Evolutionary conservation across 2,329 filamentous ascomycete species (phyloP).

Genomic region (Penicillium glabrum): DNA sequence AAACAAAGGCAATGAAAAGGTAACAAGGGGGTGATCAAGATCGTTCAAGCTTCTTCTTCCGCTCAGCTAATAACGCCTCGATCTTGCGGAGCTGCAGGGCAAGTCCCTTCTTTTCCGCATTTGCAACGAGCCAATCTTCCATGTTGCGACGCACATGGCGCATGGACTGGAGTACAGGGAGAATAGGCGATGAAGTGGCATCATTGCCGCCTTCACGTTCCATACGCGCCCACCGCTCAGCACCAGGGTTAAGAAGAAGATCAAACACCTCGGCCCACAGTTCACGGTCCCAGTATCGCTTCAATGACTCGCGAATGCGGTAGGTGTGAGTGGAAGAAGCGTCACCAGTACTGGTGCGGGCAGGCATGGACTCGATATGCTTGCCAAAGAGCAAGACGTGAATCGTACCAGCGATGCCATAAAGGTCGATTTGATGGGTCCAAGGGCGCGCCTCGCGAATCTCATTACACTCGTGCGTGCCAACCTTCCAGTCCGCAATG

Average conservation of each 20-base stretch:
- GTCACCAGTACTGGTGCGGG: conserved; percentile 17
- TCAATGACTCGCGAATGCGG: conserved; percentile 76
- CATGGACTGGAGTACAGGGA: conserved; percentile 76
- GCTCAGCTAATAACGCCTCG: conserved; percentile 66
- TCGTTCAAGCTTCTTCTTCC: conserved; percentile 39
- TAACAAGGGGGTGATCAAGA: conserved; percentile 8
- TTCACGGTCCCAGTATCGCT: conserved; percentile 95
- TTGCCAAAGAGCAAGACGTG: conserved; percentile 90
- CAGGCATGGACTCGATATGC: conserved; percentile 77
- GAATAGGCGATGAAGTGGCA: conserved; percentile 33
- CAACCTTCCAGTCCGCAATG: conserved; percentile 92
- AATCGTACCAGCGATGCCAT: conserved; percentile 83
- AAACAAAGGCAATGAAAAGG: background rate
- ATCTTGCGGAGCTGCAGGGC: conserved; percentile 60
- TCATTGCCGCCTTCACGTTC: conserved; percentile 48
- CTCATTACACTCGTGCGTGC: conserved; percentile 85
- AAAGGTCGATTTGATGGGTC: conserved; percentile 98
- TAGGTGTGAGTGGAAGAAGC: conserved; percentile 57
- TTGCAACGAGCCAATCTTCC: conserved; percentile 78
- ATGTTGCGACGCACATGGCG: conserved; percentile 69
- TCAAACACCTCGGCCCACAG: conserved; percentile 85
- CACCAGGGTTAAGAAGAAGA: conserved; percentile 74
- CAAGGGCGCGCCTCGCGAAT: conserved; percentile 92
- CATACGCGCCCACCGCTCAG: conserved; percentile 57
- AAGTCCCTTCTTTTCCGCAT: conserved; percentile 76